phyloP scores from a whole-genome alignment of 371 early-diverging fungal genomes.

The Capniomyces stellatus region DNA sequence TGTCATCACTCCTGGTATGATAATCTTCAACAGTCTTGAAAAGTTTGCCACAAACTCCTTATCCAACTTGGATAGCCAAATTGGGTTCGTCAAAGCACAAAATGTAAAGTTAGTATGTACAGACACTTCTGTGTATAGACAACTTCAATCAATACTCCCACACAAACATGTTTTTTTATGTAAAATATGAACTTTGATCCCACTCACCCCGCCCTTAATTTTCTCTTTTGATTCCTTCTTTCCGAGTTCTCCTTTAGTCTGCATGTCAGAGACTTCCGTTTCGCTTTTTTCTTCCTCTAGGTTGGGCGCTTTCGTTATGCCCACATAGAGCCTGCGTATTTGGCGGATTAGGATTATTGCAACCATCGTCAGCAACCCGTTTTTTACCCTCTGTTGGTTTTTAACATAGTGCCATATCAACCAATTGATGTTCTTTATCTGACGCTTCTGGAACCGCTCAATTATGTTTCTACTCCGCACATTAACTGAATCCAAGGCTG shows the following conservation, averaged over 20 bases:
- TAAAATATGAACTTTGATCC: not conserved
- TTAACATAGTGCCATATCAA: not conserved
- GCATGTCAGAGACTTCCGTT: too few species aligned
- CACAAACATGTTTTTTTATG: too few species aligned
- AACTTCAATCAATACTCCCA: not conserved
- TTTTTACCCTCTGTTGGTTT: not conserved
- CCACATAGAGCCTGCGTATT: not conserved
- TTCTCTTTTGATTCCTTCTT: too few species aligned
- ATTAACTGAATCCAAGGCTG: not conserved
- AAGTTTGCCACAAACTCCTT: conserved; percentile 53
- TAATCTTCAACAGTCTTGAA: conserved; percentile 48
- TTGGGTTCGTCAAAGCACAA: not conserved
- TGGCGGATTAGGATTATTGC: not conserved
- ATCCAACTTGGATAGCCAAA: conserved; percentile 11
- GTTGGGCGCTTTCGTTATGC: not conserved
- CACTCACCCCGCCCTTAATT: too few species aligned
- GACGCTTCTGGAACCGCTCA: not conserved
- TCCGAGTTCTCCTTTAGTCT: too few species aligned
- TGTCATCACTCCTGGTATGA: conserved; percentile 42
- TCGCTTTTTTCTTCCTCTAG: not conserved
- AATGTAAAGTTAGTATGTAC: too few species aligned
- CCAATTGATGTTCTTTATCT: not conserved
- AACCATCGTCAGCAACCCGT: not conserved
- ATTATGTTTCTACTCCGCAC: not conserved
- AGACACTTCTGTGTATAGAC: not conserved